Evolutionary conservation across 768 basidiomycete genomes (phyloP).

Genomic region (Erythrobasidium yunnanense): DNA sequence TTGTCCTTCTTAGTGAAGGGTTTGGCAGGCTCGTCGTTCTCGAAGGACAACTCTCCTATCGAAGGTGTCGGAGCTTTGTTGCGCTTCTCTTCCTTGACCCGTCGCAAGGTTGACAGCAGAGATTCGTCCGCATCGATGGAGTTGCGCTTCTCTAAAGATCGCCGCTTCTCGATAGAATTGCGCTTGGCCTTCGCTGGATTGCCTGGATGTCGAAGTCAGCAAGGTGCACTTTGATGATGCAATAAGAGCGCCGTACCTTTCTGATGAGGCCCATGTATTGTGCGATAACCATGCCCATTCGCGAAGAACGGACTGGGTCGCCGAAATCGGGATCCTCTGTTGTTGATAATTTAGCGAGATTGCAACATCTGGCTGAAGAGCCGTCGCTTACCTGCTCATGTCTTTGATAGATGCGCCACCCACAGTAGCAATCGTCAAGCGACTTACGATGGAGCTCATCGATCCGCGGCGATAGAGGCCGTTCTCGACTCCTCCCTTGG

Average conservation of each 20-base stretch:
- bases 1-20: background rate
- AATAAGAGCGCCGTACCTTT: background rate
- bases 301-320: conserved; percentile 18
- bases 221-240: background rate
- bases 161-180: background rate
- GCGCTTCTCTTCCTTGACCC: conserved; percentile 2
- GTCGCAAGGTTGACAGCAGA: background rate
- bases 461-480: conserved; percentile 17
- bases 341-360: background rate
- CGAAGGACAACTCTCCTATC: conserved; percentile 14
- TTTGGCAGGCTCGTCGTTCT: conserved; percentile 1
- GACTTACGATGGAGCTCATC: conserved; percentile 6
- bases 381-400: conserved; percentile 1
- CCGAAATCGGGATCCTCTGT: conserved; percentile 21
- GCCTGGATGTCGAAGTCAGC: background rate
- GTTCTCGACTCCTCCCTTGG: conserved; percentile 16
- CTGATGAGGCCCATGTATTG: conserved; percentile 19
- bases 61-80: conserved; percentile 1
- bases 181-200: background rate
- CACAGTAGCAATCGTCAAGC: conserved; percentile 12
- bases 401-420: conserved; percentile 9
- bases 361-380: no score
- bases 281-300: conserved; percentile 6
- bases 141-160: background rate
- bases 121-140: conserved; percentile 13